phyloP scores from a whole-genome alignment of 176 grass and related monocot species.

The Triticum timopheevii region DNA sequence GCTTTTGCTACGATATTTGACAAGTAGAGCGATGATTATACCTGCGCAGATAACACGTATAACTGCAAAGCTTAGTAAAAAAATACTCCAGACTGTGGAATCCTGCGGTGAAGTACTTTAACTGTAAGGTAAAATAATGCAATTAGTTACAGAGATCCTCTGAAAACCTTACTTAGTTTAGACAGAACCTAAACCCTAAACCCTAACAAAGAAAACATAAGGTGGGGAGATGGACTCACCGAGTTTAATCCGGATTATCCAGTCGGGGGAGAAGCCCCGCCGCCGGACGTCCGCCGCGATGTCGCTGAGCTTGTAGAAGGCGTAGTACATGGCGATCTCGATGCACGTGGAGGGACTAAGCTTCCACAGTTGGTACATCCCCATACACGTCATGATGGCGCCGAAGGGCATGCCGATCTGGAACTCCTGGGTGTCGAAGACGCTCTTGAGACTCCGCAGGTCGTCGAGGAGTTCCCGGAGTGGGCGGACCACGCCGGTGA shows the following conservation, averaged over 20 bases:
- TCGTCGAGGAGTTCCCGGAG: not conserved
- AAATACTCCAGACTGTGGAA: not conserved
- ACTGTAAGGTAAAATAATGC: not conserved
- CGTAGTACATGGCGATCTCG: not conserved
- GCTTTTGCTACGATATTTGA: not conserved
- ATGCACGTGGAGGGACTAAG: not conserved
- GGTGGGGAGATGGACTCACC: not conserved
- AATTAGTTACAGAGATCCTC: not conserved
- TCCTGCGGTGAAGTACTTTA: not conserved
- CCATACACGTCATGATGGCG: not conserved
- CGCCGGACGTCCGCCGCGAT: not conserved
- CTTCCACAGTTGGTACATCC: slow-evolving; percentile 2
- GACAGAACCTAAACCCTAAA: no score
- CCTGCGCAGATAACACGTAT: not conserved
- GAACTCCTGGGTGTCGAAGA: not conserved
- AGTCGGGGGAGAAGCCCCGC: not conserved
- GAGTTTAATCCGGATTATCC: not conserved
- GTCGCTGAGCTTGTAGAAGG: slow-evolving; percentile 9
- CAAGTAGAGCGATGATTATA: not conserved
- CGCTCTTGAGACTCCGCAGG: not conserved
- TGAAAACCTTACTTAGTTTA: not conserved
- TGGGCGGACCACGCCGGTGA: not conserved
- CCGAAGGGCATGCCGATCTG: not conserved
- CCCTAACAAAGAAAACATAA: not conserved
- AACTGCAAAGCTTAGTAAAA: not conserved